Evolutionary conservation across 768 basidiomycete species (phyloP), one percentile per base, ranked within the genome.

Genomic region (Tricholomella constricta): DNA sequence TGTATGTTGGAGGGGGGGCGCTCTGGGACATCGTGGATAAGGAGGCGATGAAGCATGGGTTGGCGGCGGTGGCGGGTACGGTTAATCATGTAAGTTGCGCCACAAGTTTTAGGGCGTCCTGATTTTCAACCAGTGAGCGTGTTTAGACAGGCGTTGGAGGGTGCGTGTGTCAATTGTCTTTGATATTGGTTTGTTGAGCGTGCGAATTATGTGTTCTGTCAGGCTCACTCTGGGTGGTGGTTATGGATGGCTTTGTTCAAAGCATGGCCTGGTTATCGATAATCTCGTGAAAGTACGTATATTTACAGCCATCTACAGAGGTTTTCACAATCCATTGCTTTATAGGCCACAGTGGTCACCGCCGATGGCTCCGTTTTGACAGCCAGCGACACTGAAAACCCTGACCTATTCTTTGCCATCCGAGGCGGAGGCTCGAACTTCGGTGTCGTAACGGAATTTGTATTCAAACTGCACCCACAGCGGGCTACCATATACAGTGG

Each of bases 181-280:
- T 9, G 2, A 6, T 11, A 25, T 17, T n/a, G n/a, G n/a, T n/a
- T n/a, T n/a, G n/a, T n/a, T n/a, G n/a, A n/a, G n/a, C n/a, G n/a
- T n/a, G n/a, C n/a, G n/a, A n/a, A n/a, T n/a, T n/a, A n/a, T n/a
- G n/a, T n/a, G n/a, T 3, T 48, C 22, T 11, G 25, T 11, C 36
- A 80, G 80, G 5, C 71, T 83, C 6, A 70, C 70, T 14, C 67
- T 84, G 12, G 83, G 82, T 31, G 82, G 82, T 10, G 83, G 82
- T 3, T 80, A 74, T 52, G 83, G 83, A 11, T 81, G 70, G 71
- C 72, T 84, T 8, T 75, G 69, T 34, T 70, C 71, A 56, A 47
- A 69, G 56, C 62, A 74, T 64, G 81, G 81, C 6, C 60, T 82
- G 19, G 72, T 65, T 1, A 65, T 80, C 51, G 81, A 83, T 55